phyloP scores from a whole-genome alignment of 257 asterid genomes.

The Solanum acaule region DNA sequence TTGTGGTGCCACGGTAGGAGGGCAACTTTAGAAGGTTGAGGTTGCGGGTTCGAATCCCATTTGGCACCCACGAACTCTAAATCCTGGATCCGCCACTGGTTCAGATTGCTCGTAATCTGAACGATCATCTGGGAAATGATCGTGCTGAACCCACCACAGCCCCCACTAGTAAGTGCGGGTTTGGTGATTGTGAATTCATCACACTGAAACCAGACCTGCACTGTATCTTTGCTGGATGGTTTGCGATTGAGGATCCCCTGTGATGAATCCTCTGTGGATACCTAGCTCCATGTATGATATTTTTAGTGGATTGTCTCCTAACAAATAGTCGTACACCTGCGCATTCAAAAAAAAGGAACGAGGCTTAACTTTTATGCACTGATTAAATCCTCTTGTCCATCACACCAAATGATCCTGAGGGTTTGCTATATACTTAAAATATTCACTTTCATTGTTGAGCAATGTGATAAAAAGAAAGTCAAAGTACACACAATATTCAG shows the following conservation, averaged over 20 bases:
- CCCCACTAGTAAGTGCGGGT: slow-evolving; percentile 65
- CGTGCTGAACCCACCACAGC: slow-evolving; percentile 71
- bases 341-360: background rate
- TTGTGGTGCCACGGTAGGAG: no score
- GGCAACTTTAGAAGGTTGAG: no score
- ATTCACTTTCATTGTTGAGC: no score
- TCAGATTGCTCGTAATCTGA: slow-evolving; percentile 89
- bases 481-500: no score
- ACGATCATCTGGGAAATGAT: slow-evolving; percentile 73
- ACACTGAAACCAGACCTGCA: slow-evolving; percentile 60
- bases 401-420: no score
- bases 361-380: background rate
- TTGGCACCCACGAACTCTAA: no score
- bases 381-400: no score
- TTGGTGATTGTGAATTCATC: slow-evolving; percentile 53
- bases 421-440: no score
- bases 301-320: slow-evolving; percentile 77
- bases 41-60: no score
- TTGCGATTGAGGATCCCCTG: slow-evolving; percentile 62
- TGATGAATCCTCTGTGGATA: slow-evolving; percentile 88
- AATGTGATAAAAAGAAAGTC: no score
- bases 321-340: slow-evolving; percentile 82
- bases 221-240: slow-evolving; percentile 65
- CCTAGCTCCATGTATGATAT: slow-evolving; percentile 76
- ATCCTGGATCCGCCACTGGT: no score